phyloP scores from a whole-genome alignment of 83 land plant genomes.

The Thuja plicata region DNA sequence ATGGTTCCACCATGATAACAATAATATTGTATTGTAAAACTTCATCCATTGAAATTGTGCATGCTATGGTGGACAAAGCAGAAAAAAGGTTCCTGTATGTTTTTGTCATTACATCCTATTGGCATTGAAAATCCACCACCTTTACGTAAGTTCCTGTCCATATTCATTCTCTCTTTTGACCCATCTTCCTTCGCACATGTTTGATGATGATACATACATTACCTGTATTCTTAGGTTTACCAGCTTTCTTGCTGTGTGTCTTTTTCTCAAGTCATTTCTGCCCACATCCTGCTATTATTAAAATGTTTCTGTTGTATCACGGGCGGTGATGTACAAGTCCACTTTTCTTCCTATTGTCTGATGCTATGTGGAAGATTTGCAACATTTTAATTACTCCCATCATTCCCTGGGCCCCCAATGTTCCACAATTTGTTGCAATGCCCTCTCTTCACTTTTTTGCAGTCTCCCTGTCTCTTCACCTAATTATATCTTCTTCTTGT shows the following conservation, averaged over 20 bases:
- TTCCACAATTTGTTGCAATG: neutral
- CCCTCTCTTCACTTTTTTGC: neutral
- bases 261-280: too few species aligned
- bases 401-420: neutral
- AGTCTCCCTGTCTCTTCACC: neutral
- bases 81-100: too few species aligned
- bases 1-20: too few species aligned
- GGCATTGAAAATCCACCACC: neutral
- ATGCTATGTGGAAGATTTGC: neutral
- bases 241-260: neutral
- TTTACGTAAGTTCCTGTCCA: neutral
- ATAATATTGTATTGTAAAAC: too few species aligned
- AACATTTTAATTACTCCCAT: neutral
- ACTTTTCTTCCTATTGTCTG: conserved; percentile 1
- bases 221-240: neutral
- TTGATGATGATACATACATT: neutral
- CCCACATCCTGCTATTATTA: too few species aligned
- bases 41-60: too few species aligned
- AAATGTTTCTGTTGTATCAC: too few species aligned
- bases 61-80: too few species aligned
- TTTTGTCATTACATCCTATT: too few species aligned
- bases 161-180: neutral
- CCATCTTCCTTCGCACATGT: neutral
- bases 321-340: neutral
- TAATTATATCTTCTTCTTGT: neutral